Evolutionary conservation across 2,329 filamentous ascomycete species (phyloP).

Genomic region (Juglanconis oblonga): DNA sequence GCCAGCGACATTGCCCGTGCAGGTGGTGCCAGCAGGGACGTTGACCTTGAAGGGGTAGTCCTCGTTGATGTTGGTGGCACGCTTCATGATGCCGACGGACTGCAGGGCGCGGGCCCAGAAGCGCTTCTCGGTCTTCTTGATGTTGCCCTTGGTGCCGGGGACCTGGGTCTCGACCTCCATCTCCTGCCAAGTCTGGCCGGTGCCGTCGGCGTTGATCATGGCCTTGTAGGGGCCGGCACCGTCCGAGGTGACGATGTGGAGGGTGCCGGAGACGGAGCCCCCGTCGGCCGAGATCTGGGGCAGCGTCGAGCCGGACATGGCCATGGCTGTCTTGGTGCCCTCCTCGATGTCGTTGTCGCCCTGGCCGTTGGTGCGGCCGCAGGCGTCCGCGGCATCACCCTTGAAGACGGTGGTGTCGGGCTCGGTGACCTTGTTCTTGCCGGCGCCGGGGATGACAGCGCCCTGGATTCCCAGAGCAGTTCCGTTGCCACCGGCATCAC

Average conservation of each 20-base stretch:
- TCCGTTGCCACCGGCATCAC: slow-evolving; percentile 36
- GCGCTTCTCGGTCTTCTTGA: slow-evolving; percentile 24
- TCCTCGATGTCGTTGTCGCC: slow-evolving; percentile 35
- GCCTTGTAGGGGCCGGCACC: slow-evolving; percentile 38
- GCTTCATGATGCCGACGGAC: slow-evolving; percentile 18
- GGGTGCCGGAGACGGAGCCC: slow-evolving; percentile 33
- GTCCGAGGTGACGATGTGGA: slow-evolving; percentile 40
- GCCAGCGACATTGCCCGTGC: slow-evolving; percentile 25
- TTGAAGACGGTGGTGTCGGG: slow-evolving; percentile 45
- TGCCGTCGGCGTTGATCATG: slow-evolving; percentile 35
- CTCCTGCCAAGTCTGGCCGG: slow-evolving; percentile 31
- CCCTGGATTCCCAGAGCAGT: slow-evolving; percentile 37
- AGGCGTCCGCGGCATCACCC: slow-evolving; percentile 33
- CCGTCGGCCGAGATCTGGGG: slow-evolving; percentile 34
- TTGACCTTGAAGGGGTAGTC: slow-evolving; percentile 24
- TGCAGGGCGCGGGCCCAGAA: slow-evolving; percentile 16
- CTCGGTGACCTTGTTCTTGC: slow-evolving; percentile 31
- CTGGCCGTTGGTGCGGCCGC: slow-evolving; percentile 34
- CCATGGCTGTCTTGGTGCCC: slow-evolving; percentile 30
- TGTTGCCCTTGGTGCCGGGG: slow-evolving; percentile 34
- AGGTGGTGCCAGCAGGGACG: slow-evolving; percentile 26
- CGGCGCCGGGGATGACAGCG: slow-evolving; percentile 28
- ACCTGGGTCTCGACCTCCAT: slow-evolving; percentile 32
- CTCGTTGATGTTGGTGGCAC: slow-evolving; percentile 21
- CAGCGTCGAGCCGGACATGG: slow-evolving; percentile 34